A percentile compares a stretch with the other conserved stretches of the same genome.
phyloP scores from a whole-genome alignment of 306 rosid genomes.

The Casuarina glauca region DNA sequence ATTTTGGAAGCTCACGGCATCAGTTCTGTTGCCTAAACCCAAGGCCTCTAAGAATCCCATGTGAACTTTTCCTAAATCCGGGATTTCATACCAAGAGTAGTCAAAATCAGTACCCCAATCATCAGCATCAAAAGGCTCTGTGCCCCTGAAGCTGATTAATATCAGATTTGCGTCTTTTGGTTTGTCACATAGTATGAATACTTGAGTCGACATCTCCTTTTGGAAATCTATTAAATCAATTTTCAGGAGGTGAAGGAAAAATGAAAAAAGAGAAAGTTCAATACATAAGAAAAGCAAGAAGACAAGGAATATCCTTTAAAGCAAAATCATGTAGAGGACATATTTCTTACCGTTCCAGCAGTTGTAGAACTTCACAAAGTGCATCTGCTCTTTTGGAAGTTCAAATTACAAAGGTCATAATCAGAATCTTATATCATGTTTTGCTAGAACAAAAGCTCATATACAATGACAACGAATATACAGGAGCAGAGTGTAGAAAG shows the following conservation, averaged over 20 bases:
- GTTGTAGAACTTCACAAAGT: conserved; percentile 64
- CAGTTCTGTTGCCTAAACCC: conserved; percentile 61
- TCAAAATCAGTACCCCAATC: conserved; percentile 83
- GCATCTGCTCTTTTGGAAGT: conserved; percentile 53
- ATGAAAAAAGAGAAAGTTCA: too few species aligned
- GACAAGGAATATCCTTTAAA: background rate
- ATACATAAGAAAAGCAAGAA: background rate
- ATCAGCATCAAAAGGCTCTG: conserved; percentile 70
- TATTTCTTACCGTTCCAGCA: conserved; percentile 69
- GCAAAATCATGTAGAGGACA: background rate
- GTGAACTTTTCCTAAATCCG: conserved; percentile 66
- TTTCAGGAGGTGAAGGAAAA: background rate
- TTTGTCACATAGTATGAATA: conserved; percentile 69
- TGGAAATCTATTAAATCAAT: conserved; percentile 46
- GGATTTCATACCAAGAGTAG: conserved; percentile 77
- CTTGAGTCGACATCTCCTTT: conserved; percentile 54
- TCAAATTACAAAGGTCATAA: background rate
- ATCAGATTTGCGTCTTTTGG: conserved; percentile 64
- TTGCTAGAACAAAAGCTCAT: background rate
- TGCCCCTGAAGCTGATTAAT: conserved; percentile 73
- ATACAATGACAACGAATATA: background rate
- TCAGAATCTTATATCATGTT: background rate
- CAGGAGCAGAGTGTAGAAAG: background rate
- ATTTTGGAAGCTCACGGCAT: conserved; percentile 41
- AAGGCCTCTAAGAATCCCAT: conserved; percentile 85